Evolutionary conservation across 441 rosid genomes (phyloP).

Genomic region (Pelargonium citronellum): DNA sequence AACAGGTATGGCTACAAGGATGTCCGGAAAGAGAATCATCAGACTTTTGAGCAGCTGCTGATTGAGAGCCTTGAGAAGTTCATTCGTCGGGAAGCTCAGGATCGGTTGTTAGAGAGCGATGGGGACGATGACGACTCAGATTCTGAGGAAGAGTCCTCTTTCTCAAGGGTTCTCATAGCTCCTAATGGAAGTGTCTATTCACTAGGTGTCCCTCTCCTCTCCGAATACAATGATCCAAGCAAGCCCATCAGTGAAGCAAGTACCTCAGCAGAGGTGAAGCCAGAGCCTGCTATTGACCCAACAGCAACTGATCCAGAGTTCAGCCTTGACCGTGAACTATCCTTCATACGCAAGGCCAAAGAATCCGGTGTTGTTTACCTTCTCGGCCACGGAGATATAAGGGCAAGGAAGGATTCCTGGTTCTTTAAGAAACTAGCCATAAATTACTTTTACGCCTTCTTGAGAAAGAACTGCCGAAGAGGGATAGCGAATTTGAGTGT

Average conservation of each 20-base stretch:
- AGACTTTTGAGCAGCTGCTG: conserved; percentile 81
- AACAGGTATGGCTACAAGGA: conserved; percentile 95
- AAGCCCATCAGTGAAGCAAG: conserved; percentile 46
- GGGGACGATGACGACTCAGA: conserved; percentile 56
- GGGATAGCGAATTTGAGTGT: conserved; percentile 84
- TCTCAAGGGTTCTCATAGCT: conserved; percentile 63
- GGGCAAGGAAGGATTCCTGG: conserved; percentile 95
- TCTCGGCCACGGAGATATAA: conserved; percentile 92
- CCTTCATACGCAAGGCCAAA: conserved; percentile 82
- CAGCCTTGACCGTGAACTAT: conserved; percentile 85
- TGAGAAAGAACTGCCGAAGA: conserved; percentile 92
- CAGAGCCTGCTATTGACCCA: conserved; percentile 32
- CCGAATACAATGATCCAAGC: conserved; percentile 48
- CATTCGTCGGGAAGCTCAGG: conserved; percentile 92
- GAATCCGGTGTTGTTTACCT: conserved; percentile 96
- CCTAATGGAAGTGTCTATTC: conserved; percentile 90
- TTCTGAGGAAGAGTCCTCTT: conserved; percentile 48
- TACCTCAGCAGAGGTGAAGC: conserved; percentile 42
- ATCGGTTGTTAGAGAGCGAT: conserved; percentile 80
- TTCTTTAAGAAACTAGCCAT: conserved; percentile 83
- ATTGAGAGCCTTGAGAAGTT: conserved; percentile 99
- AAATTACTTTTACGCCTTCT: conserved; percentile 86
- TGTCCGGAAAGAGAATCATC: conserved; percentile 90
- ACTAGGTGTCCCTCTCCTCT: conserved; percentile 69
- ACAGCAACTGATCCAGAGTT: conserved; percentile 55